Conservation (phyloP, 768 basidiomycete genomes). For the Tricholoma matsutake region DNA sequence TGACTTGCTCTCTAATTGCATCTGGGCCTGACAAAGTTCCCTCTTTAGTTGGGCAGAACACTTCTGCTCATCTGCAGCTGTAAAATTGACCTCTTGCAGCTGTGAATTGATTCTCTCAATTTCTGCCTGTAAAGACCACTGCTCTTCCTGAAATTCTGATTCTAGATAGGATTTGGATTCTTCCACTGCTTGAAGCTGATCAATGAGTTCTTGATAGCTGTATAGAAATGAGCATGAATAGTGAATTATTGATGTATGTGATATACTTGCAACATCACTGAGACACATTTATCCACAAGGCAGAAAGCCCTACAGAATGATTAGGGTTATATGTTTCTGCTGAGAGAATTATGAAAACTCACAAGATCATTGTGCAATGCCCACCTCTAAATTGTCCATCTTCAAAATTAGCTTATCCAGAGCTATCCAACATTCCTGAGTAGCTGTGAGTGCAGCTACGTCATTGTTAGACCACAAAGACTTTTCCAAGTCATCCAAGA, state of each 20-base stretch:
- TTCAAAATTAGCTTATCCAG: slow-evolving; percentile 69
- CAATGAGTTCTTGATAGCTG: slow-evolving; percentile 66
- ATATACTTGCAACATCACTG: slow-evolving; percentile 64
- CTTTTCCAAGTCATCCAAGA: slow-evolving; percentile 63
- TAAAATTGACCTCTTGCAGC: slow-evolving; percentile 37
- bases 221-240: slow-evolving; percentile 19
- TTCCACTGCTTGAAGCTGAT: slow-evolving; percentile 60
- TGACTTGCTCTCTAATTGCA: slow-evolving; percentile 62
- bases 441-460: slow-evolving; percentile 46
- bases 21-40: slow-evolving; percentile 58
- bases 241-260: neutral
- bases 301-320: slow-evolving; percentile 62
- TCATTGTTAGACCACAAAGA: slow-evolving; percentile 47
- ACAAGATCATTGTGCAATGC: slow-evolving; percentile 84
- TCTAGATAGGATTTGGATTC: slow-evolving; percentile 59
- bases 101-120: slow-evolving; percentile 49
- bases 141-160: slow-evolving; percentile 54
- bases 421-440: slow-evolving; percentile 56
- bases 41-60: slow-evolving; percentile 59
- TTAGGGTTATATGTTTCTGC: slow-evolving; percentile 1
- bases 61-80: slow-evolving; percentile 44
- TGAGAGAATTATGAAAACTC: slow-evolving; percentile 25
- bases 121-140: slow-evolving; percentile 51
- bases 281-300: slow-evolving; percentile 65
- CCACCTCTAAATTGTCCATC: slow-evolving; percentile 77